Evolutionary conservation across 139 green algal genomes (phyloP).

Genomic region (Pleodorina starrii): DNA sequence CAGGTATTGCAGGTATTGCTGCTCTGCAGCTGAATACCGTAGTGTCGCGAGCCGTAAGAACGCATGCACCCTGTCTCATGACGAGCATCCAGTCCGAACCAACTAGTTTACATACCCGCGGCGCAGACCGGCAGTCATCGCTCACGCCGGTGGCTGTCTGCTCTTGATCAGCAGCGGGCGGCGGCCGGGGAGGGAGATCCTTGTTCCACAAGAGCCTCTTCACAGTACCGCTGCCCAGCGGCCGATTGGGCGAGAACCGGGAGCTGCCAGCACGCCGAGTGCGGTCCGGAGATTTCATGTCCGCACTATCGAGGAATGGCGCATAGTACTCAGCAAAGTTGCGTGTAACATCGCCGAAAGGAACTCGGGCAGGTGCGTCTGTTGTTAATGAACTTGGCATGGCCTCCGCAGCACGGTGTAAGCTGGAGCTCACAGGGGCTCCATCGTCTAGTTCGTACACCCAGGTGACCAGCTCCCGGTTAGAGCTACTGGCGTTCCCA

Average conservation of each 20-base stretch:
- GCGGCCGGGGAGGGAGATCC: not conserved
- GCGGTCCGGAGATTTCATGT: conserved; percentile 14
- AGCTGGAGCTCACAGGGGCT: not conserved
- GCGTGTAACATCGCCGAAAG: not conserved
- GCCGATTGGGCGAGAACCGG: not conserved
- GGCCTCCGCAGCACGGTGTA: not conserved
- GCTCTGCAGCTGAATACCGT: no score
- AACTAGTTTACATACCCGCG: no score
- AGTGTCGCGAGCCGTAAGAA: no score
- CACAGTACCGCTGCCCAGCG: not conserved
- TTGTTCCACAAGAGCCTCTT: conserved; percentile 8
- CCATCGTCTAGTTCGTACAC: conserved; percentile 22
- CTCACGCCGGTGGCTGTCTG: no score
- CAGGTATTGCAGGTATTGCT: no score
- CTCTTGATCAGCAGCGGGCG: no score
- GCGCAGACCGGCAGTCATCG: no score
- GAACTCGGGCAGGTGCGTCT: not conserved
- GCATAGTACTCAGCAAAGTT: conserved; percentile 33
- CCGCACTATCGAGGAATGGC: not conserved
- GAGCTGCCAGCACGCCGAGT: not conserved
- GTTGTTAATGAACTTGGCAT: not conserved
- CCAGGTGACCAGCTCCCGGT: no score
- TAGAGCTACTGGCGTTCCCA: no score
- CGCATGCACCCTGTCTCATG: no score
- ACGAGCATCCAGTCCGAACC: no score